Conservation (phyloP, 352 stramenopile species). For the Pythium aristosporum region DNA sequence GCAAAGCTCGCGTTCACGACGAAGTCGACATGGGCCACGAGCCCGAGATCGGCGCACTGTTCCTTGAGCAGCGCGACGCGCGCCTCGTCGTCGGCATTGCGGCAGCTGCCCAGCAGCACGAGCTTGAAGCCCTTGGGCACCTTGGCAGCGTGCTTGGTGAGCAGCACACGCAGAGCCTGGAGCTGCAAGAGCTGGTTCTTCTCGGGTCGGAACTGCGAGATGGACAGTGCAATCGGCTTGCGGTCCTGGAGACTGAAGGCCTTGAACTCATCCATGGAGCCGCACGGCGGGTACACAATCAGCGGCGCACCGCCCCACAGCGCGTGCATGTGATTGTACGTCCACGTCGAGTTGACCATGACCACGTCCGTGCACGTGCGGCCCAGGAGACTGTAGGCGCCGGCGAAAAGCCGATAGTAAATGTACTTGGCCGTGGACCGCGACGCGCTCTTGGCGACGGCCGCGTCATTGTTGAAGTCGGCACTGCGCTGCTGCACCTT, state of each 20-base stretch:
- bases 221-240: slow-evolving; percentile 88
- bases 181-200: slow-evolving; percentile 98
- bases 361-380: slow-evolving; percentile 84
- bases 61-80: slow-evolving; percentile 87
- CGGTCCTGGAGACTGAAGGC: slow-evolving; percentile 53
- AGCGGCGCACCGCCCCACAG: slow-evolving; percentile 87
- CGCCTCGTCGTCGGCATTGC: slow-evolving; percentile 91
- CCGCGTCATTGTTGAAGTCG: slow-evolving; percentile 93
- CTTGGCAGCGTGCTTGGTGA: slow-evolving; percentile 39
- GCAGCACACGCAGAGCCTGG: slow-evolving; percentile 73
- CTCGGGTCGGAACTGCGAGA: slow-evolving; percentile 98
- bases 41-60: slow-evolving; percentile 71
- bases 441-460: slow-evolving; percentile 74
- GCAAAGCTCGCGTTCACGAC: slow-evolving; percentile 94
- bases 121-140: slow-evolving; percentile 76
- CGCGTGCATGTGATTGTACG: slow-evolving; percentile 92
- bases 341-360: slow-evolving; percentile 99
- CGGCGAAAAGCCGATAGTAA: slow-evolving; percentile 96
- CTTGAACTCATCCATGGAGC: slow-evolving; percentile 82
- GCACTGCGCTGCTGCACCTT: slow-evolving; percentile 89
- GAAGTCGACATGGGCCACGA: slow-evolving; percentile 91
- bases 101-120: slow-evolving; percentile 95
- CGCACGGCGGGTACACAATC: slow-evolving; percentile 96
- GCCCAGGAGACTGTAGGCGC: slow-evolving; percentile 89
- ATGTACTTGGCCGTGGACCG: slow-evolving; percentile 92